phyloP scores from a whole-genome alignment of 371 early-diverging fungal genomes.

The Globomyces sp. region DNA sequence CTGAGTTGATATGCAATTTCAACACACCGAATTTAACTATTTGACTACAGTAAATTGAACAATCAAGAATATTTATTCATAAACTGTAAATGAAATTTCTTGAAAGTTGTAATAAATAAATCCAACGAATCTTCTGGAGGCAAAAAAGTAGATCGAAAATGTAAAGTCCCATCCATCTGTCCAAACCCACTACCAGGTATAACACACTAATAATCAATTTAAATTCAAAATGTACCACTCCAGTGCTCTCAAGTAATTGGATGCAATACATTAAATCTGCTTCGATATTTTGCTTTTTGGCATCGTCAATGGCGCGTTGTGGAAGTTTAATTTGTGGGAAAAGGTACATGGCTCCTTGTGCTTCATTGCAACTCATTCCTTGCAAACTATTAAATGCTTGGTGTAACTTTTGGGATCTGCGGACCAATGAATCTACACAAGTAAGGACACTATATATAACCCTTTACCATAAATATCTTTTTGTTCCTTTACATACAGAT shows the following conservation, averaged over 20 bases:
- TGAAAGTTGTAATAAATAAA: slow-evolving; percentile 70
- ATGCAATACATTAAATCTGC: slow-evolving; percentile 88
- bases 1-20: too few species aligned
- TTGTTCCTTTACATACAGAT: slow-evolving; percentile 70
- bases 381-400: slow-evolving; percentile 78
- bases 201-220: slow-evolving; percentile 48
- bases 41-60: too few species aligned
- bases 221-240: slow-evolving; percentile 52
- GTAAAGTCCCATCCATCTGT: slow-evolving; percentile 86
- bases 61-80: slow-evolving; percentile 61
- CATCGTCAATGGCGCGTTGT: slow-evolving; percentile 71
- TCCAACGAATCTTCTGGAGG: slow-evolving; percentile 91
- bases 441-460: too few species aligned
- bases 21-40: too few species aligned
- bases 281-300: slow-evolving; percentile 57
- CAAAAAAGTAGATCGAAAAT: slow-evolving; percentile 95
- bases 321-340: slow-evolving; percentile 85
- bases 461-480: slow-evolving; percentile 65
- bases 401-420: slow-evolving; percentile 74
- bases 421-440: slow-evolving; percentile 63
- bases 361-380: slow-evolving; percentile 82
- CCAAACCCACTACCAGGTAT: slow-evolving; percentile 90
- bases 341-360: slow-evolving; percentile 95
- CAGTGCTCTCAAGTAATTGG: slow-evolving; percentile 88
- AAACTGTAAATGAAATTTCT: slow-evolving; percentile 77